Evolutionary conservation across 352 stramenopile genomes (phyloP), one percentile per base, ranked within the genome.

Genomic region (Pythium chondricola): DNA sequence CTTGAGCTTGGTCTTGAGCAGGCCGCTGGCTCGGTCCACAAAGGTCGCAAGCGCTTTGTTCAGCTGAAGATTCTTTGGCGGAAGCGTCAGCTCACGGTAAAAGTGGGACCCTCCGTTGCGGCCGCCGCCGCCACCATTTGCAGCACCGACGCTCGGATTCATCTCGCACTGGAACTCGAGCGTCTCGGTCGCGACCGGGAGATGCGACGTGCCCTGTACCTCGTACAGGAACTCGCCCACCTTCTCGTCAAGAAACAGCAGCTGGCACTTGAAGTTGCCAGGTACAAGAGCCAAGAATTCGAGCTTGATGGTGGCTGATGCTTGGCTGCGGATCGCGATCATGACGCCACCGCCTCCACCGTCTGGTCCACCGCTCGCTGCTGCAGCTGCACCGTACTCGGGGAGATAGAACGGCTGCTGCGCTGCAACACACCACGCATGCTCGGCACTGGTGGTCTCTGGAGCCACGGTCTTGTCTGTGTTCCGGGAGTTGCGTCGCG

Each of bases 141-240:
- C 51, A 16, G 46, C 44, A 25, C 48, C 26, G 2, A 51, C n/a
- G 6, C 20, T 40, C 11, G 57, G 13, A 47, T 51, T 44, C 9
- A 65, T 36, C 22, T 96, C 85, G 24, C 89, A 86, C 37, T 87
- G 70, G 13, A 97, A 84, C 47, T 86, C 71, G 5, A 97, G 48
- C 6, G 66, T 85, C 42, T 96, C 88, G 6, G 87, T 58, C 41
- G 59, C 76, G 2, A 61, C 35, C 3, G 93, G 93, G 4, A 97
- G 64, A 22, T 78, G 79, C 5, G 90, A 86, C 2, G 79, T 71
- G 0, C 69, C 90, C 18, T 88, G 67, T 3, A 98, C 63, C 50
- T 97, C 88, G 48, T 97, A 96, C 42, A 95, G 71, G 46, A 98
- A 97, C 50, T 98, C 90, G n/a, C 93, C 93, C 3, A 96, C 71